Base-by-base conservation (phyloP, 108 stramenopile genomes). In the Nitzschia putrida region DNA sequence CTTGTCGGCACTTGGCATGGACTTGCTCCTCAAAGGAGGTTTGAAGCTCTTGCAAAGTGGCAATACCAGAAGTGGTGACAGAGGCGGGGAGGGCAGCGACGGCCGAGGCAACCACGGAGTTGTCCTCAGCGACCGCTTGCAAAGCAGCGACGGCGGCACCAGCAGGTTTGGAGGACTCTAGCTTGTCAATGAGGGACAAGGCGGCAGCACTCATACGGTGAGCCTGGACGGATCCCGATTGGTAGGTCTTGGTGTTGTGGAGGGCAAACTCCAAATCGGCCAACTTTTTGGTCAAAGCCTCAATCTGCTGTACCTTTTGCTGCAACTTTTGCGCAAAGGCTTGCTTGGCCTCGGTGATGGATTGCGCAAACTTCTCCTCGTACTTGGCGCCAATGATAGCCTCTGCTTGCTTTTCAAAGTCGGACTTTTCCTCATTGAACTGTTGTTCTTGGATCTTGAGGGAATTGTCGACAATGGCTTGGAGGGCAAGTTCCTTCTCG, bases 121-220 rank as follows among this genome's bases (percentile, higher is more conserved):
- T 77, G 73, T 80, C 42, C 43, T 76, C 77, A 11, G 84, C 80
- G 7, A 83, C 86, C 22, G 83, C 76, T 64, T 79, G 64, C 18
- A 92, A 75, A 3, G 91, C 87, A 11, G 73, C 81, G n/a, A 89
- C 47, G 40, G 89, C 85, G 21, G 79, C 76, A 13, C 74, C 82
- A 4, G 86, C 86, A 23, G 77, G 79, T 64, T 86, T 66, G 16
- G 80, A 75, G 0, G 66, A 73, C 68, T 86, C 92, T 64, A 89
- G 51, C 59, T 85, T 83, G 52, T 85, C 81, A 41, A 84, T 76
- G 44, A 93, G 66, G 20, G 89, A 85, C 76, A 93, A 80, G 21
- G 87, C 87, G 10, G 89, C 92, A 21, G 89, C 92, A 60, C 78
- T 85, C 47, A 93, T 75, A 10, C 83, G 73, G 69, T 93, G 92